These are phyloP conservation scores for Iberis pinnata DNA, from an alignment of 345 rosid genomes.

Conservation along the genomic window DNA sequence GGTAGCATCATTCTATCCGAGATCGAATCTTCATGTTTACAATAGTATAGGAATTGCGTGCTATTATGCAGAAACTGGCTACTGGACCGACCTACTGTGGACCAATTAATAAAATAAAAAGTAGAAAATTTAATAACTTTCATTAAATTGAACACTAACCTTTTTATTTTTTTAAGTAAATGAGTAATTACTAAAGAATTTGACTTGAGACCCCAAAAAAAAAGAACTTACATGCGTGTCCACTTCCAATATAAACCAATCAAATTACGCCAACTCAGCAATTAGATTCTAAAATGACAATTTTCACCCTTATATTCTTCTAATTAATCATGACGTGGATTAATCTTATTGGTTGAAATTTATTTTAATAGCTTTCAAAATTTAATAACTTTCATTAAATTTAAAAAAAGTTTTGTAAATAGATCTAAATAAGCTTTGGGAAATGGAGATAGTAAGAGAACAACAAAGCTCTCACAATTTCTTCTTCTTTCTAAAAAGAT, in stretches of 20 bases:
- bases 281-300: not conserved
- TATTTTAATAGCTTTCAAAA: conserved; percentile 28
- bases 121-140: conserved; percentile 39
- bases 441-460: conserved; percentile 41
- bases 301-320: conserved; percentile 19
- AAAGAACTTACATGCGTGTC: conserved; percentile 28
- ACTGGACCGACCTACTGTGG: too few species aligned
- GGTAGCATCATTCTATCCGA: too few species aligned
- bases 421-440: conserved; percentile 38
- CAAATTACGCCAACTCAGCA: conserved; percentile 21
- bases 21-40: too few species aligned
- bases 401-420: conserved; percentile 17
- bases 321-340: conserved; percentile 1
- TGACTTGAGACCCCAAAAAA: conserved; percentile 37
- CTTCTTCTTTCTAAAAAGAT: conserved; percentile 27
- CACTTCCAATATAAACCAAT: conserved; percentile 24
- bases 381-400: conserved; percentile 28
- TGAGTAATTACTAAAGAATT: conserved; percentile 54
- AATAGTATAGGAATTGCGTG: too few species aligned
- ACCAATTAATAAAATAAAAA: too few species aligned
- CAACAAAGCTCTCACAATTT: conserved; percentile 30
- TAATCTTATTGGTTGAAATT: conserved; percentile 2
- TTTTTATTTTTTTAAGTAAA: conserved; percentile 42
- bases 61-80: too few species aligned
- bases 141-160: conserved; percentile 10